Evolutionary conservation across 2,329 filamentous ascomycete species (phyloP).

Genomic region (Cordyceps javanica): DNA sequence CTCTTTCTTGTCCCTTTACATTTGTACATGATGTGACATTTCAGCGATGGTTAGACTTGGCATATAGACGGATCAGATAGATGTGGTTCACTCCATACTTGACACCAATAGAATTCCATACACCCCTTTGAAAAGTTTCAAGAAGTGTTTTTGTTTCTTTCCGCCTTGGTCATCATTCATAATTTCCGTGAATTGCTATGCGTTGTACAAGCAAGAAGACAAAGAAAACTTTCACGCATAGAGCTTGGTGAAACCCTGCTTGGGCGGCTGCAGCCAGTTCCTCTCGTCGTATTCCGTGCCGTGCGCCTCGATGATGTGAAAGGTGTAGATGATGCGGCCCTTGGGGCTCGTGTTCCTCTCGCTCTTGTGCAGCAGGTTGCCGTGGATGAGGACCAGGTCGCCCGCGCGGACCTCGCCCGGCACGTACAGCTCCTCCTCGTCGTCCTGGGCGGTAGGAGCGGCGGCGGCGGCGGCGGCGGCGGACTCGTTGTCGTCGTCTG

Average conservation of each 20-base stretch:
- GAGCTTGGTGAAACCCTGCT: conserved; percentile 69
- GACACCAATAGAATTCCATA: conserved; percentile 5
- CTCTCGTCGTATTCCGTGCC: conserved; percentile 67
- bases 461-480: conserved; percentile 30
- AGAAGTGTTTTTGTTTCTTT: background rate
- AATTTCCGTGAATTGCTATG: background rate
- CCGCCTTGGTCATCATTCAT: background rate
- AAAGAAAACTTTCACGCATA: conserved; percentile 26
- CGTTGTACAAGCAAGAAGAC: too few relatives aligned
- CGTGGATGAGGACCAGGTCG: conserved; percentile 87
- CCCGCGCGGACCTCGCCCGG: conserved; percentile 86
- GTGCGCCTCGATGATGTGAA: conserved; percentile 88
- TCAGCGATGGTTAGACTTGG: conserved; percentile 10
- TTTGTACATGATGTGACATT: background rate
- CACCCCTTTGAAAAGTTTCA: background rate
- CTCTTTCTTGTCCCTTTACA: too few relatives aligned
- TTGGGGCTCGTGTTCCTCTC: conserved; percentile 83
- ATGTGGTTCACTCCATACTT: conserved; percentile 8
- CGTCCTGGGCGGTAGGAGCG: conserved; percentile 35
- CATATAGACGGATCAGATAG: conserved; percentile 18
- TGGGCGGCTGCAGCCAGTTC: conserved; percentile 91
- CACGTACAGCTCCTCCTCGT: conserved; percentile 58
- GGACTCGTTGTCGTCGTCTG: conserved; percentile 41
- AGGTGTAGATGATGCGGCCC: conserved; percentile 93
- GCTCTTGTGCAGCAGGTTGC: conserved; percentile 92